Evolutionary conservation across 2,329 filamentous ascomycete species (phyloP), one percentile per base, ranked within the genome.

Genomic region (Bipolaris sorokiniana): DNA sequence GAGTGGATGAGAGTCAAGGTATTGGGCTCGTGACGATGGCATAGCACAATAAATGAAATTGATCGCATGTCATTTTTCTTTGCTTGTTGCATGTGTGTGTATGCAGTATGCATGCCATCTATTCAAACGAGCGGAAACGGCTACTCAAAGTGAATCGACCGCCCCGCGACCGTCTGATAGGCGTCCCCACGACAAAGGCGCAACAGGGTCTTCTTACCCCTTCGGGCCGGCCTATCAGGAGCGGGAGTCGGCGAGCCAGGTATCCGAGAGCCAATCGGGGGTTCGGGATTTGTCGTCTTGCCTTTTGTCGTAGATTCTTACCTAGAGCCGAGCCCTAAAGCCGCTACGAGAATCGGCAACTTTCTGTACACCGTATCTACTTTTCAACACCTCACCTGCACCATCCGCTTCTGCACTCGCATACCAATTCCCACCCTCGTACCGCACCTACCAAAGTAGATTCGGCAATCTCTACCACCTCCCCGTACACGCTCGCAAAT

Each of bases 1-100:
- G 92, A 96, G 75, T 96, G 91, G 92, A 92, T 95, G 87, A 90
- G 90, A 78, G 86, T 88, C 16, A 90, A 90, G 77, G 86, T 89
- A 61, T 78, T 96, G 61, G 70, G 70, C 20, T 72, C 68, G n/a
- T 68, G 33, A 57, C 7, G 40, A 49, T 28, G 13, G 42, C 23
- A 16, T 48, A 33, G 38, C 33, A 49, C 34, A 49, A 45, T 38
- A 13, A 53, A 31, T 38, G 28, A 20, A 42, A 48, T n/a, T 28
- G 15, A 18, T 48, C 10, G 7, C 15, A 56, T 20, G 22, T 38
- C 22, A 46, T 26, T 23, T 10, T 13, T 26, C 10, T 2, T 20
- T 20, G 26, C 3, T 34, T 9, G 2, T 46, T 23, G 5, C 20
- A 4, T 18, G 23, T 20, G 0, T 15, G 5, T 18, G 1, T 28